Conservation (phyloP, 2,329 filamentous ascomycete genomes). For the Cordyceps cicadae region DNA sequence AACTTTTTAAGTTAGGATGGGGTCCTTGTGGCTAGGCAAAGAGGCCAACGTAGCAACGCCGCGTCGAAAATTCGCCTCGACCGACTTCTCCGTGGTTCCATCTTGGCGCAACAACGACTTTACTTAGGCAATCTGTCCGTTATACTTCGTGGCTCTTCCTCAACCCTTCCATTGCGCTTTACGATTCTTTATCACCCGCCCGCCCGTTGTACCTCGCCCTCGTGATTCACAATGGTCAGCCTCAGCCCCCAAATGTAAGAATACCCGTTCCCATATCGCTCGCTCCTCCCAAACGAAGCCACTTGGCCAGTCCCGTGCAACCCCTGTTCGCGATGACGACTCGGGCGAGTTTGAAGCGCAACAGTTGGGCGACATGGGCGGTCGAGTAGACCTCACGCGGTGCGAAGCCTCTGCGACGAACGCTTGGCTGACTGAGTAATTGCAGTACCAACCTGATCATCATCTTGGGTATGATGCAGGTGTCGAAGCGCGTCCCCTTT, state of each 20-base stretch:
- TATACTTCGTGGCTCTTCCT: neutral
- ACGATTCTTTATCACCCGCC: neutral
- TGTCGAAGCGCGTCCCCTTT: constrained; percentile 90
- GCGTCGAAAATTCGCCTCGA: constrained; percentile 10
- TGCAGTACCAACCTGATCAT: constrained; percentile 82
- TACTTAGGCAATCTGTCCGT: neutral
- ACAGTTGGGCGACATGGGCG: neutral
- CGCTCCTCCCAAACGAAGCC: neutral
- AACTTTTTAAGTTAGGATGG: neutral
- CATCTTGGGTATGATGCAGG: constrained; percentile 97
- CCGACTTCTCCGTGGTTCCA: constrained; percentile 5
- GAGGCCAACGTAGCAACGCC: constrained; percentile 9
- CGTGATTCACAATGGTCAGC: constrained; percentile 44
- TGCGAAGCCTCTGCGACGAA: neutral
- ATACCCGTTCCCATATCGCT: neutral
- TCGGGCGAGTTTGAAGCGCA: neutral
- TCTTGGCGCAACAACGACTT: neutral
- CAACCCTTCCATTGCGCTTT: neutral
- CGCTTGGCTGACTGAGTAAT: neutral
- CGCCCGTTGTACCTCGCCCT: neutral
- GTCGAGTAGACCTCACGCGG: neutral
- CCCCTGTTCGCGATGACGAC: neutral
- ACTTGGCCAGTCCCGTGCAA: neutral
- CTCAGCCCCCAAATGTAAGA: constrained; percentile 58
- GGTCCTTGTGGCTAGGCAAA: constrained; percentile 6